phyloP scores from a whole-genome alignment of 2,329 filamentous ascomycete species.

The Aspergillus tubingensis region DNA sequence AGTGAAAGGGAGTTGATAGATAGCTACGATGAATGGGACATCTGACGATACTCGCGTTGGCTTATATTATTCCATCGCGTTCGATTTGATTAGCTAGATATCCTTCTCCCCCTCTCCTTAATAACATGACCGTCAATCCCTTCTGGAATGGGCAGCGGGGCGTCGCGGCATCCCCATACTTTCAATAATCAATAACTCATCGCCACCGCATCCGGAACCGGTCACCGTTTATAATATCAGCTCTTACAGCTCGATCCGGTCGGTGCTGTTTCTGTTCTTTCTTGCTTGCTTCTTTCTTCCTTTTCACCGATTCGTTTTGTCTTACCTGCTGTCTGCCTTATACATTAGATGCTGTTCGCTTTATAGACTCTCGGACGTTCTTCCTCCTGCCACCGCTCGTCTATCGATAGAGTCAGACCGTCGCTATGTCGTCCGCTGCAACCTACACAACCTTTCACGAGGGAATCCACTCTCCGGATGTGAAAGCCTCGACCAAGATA shows the following conservation, averaged over 20 bases:
- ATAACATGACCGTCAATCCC: constrained; percentile 16
- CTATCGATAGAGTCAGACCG: no score
- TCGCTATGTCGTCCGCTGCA: constrained; percentile 15
- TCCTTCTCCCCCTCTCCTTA: neutral
- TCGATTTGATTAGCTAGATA: neutral
- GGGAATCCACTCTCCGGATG: constrained; percentile 22
- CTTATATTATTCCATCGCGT: neutral
- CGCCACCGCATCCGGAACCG: neutral
- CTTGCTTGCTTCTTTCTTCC: neutral
- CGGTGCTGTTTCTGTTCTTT: neutral
- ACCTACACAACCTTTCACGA: constrained; percentile 28
- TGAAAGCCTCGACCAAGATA: constrained; percentile 13
- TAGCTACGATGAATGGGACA: no score
- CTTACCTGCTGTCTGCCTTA: neutral
- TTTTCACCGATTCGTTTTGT: neutral
- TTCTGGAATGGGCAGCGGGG: constrained; percentile 16
- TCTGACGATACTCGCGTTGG: no score
- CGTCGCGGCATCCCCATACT: constrained; percentile 14
- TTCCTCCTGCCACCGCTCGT: no score
- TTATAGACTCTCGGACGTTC: neutral
- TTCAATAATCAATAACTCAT: constrained; percentile 11
- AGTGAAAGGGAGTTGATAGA: no score
- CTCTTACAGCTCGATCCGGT: neutral
- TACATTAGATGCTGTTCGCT: neutral
- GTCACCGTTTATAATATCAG: neutral